phyloP scores from a whole-genome alignment of 2,329 filamentous ascomycete species.

The Thelonectria discophora region DNA sequence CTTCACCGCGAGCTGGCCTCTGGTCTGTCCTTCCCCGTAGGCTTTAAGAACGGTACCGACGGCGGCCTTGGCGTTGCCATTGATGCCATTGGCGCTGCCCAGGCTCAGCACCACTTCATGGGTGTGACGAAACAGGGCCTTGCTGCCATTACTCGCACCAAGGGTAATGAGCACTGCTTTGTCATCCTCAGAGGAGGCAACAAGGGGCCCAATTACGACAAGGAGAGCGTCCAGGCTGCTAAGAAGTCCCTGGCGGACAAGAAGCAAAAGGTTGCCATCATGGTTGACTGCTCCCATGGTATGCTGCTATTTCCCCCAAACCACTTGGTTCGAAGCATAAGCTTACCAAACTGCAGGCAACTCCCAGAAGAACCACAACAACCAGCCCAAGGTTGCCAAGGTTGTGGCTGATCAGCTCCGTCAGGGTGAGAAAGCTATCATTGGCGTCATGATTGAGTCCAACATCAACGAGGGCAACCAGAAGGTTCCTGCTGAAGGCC shows the following conservation, averaged over 20 bases:
- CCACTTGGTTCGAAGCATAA: not conserved
- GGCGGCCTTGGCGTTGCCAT: slow-evolving; percentile 90
- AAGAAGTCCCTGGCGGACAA: slow-evolving; percentile 84
- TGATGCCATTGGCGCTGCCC: slow-evolving; percentile 90
- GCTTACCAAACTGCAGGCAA: slow-evolving; percentile 69
- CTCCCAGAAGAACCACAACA: slow-evolving; percentile 96
- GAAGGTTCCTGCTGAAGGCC: slow-evolving; percentile 87
- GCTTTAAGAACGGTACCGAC: slow-evolving; percentile 99
- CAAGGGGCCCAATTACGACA: slow-evolving; percentile 93
- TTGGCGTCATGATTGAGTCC: slow-evolving; percentile 99
- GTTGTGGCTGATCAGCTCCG: slow-evolving; percentile 84
- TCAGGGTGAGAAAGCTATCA: slow-evolving; percentile 85
- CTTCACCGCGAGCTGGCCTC: slow-evolving; percentile 95
- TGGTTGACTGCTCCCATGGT: slow-evolving; percentile 99
- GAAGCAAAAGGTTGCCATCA: slow-evolving; percentile 86
- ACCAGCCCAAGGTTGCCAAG: slow-evolving; percentile 93
- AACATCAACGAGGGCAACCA: slow-evolving; percentile 92
- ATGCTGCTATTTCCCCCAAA: slow-evolving; percentile 76
- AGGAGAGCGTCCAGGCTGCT: slow-evolving; percentile 79
- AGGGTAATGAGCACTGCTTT: slow-evolving; percentile 96
- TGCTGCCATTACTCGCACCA: slow-evolving; percentile 92
- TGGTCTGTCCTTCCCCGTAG: slow-evolving; percentile 95
- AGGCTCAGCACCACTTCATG: slow-evolving; percentile 94
- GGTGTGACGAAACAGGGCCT: slow-evolving; percentile 98
- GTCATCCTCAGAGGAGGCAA: slow-evolving; percentile 93